Evolutionary conservation across 2,329 filamentous ascomycete genomes (phyloP), one percentile per base, ranked within the genome.

Genomic region (Hypoxylon sp.): DNA sequence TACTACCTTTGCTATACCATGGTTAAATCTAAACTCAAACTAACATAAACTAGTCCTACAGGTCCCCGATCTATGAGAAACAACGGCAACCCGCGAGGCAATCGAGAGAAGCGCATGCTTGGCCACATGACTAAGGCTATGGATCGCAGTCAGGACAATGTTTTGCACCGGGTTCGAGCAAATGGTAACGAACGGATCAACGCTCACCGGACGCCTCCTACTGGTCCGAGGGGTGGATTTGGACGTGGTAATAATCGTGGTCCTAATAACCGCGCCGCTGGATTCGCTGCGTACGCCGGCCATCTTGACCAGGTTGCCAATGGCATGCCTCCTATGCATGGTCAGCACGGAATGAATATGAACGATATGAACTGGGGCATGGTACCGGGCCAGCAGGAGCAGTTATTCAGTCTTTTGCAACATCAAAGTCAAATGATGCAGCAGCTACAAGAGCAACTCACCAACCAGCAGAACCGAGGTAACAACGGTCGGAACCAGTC

Each of bases 11-110:
- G 55, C 57, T 52, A 44, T 48, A 37, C 26, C 22, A 39, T n/a
- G 50, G 37, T 61, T 43, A 41, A 67, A 47, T 39, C 22, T n/a
- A 61, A 68, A 74, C 7, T 7, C 24, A 7, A 26, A 26, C 81
- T 86, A 78, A 86, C 79, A 59, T 41, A 43, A 30, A 28, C 62
- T 73, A 97, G 94, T 74, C 95, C 95, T 8, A 98, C 93, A 53
- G 95, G 94, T 59, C 95, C 95, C 17, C 95, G 94, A 77, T 93
- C 94, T 32, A 97, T 98, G 93, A 91, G 95, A 73, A 86, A 81
- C 71, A 86, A 81, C 70, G 75, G 75, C 56, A 79, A 75, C 56
- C 78, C 83, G 70, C 83, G 85, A 51, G 73, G 73, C 58, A 82
- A 87, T 56, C 88, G 92, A 69, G 91, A 91, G 62, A 93, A 93